Evolutionary conservation across 805 yeast genomes (phyloP), one percentile per base, ranked within the genome.

Genomic region (Scheffersomyces lignosus): DNA sequence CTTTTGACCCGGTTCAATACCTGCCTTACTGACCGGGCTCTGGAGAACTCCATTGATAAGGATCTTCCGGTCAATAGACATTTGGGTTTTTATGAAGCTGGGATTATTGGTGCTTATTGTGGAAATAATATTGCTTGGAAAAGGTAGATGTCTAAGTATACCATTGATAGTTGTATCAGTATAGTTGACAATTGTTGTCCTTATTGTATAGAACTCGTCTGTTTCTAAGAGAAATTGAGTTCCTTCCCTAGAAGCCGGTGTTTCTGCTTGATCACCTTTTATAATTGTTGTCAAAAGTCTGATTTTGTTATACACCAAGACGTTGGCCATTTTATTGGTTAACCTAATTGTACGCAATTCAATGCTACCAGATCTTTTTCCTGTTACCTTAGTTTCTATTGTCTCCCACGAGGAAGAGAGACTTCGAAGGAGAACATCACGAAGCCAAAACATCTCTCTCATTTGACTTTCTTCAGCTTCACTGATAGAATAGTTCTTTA

Each of bases 391-490:
- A 15, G 32, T 29, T 3, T 33, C 29, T 4, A 33, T 41, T 3
- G 67, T 58, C 15, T 49, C 51, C 99, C 99, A 91, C 2, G 58
- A 49, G 2, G 96, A 96, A 2, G 62, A 56, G 4, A 93, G 48
- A 12, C 66, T 64, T 31, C 73, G 67, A 35, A 91, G 62, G 1
- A 93, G 56, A 42, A 73, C 72, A 38, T 83, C 80, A 39, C 95
- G 64, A 44, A 84, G 76, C 99, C 99, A 91, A 58, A 89, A 93
- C 2, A 77, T 64, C 43, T 80, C 81, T 38, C 79, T 70, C 61
- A 79, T 75, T 36, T 68, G 74, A 29, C 49, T 49, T 24, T 75
- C 81, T 41, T 85, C 87, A 7, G 77, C 80, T 32, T 70, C 75
- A 0, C 77, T 66, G 4, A 76, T 64, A 41, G 64, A 75, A 41